Base-by-base conservation (phyloP, 78 protist genomes). In the Cavenderia fasciculata region DNA sequence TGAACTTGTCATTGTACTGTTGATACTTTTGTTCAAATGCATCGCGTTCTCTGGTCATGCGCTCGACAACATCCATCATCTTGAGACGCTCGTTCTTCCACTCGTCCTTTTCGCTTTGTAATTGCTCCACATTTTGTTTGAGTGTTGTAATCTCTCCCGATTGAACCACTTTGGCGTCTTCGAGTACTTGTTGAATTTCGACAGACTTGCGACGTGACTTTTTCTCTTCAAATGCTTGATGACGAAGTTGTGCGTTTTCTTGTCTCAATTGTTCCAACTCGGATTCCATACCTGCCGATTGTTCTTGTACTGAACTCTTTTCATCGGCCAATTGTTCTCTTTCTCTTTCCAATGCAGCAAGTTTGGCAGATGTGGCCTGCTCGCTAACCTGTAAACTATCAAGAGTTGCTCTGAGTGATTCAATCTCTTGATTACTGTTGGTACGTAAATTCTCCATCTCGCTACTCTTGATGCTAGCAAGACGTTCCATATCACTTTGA, bases 101-200 rank as follows among this genome's bases (percentile, higher is more conserved):
- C 44, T 34, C 66, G 5, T 21, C 3, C 8, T 33, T 14, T 31
- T 34, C n/a, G 31, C 51, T 34, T 14, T 36, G 31, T 18, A 82
- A 29, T 43, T 82, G 74, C n/a, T 68, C 68, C 5, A 79, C 49
- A 1, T 38, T 29, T 0, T 25, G 6, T 43, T 68, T 71, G 38
- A 82, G 33, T 27, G 27, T 61, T 27, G 21, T 44, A 29, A 78
- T 47, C 47, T 82, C 90, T 3, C 68, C 46, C 59, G 34, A 70
- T 31, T 71, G 78, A 11, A 41, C 31, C 1, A 27, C 16, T 69
- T 82, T 82, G 2, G 77, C 46, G 18, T 82, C 90, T 7, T 82
- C 72, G 2, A 82, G 1, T 19, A 29, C 46, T 43, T 82, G 90
- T 68, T 82, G 90, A 11, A 82, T 23, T 3, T 82, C 90, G 21